Evolutionary conservation across 371 early-diverging fungal species (phyloP), one percentile per base, ranked within the genome.

Genomic region (Apophysomyces trapeziformis): DNA sequence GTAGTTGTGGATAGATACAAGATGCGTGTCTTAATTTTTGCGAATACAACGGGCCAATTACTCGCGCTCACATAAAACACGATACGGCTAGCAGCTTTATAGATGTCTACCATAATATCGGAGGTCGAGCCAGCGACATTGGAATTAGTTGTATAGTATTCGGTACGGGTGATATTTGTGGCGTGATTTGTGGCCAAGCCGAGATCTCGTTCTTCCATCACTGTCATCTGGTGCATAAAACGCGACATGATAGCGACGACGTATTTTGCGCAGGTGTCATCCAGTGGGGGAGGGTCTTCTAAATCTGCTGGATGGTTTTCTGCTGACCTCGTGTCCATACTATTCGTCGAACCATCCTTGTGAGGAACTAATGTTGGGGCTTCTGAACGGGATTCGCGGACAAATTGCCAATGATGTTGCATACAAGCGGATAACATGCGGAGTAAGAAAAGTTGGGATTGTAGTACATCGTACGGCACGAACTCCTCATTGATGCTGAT

Each of bases 41-140:
- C 70, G 69, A 90, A 92, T 18, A 94, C 86, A 11, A 89, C 80
- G 39, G 72, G 68, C 95, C 95, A 95, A 74, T 94, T 95, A 36
- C 90, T 87, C 9, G 92, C 92, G 61, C 91, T 89, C 38, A 93
- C 76, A 72, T 90, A 93, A 63, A 90, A 89, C 5, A 94, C 74
- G 36, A 95, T 86, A 21, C 90, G 75, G 58, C 92, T 91, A 1
- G 92, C 93, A 7, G 88, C 83, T 58, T 86, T 86, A 66, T 86
- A 87, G 38, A 89, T 85, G 64, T 88, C 89, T n/a, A 78, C 69
- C 11, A 85, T 83, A 36, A 87, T 76, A 61, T 88, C 85, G n/a
- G 77, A 71, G 37, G 75, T 73, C 21, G 68, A 72, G 44, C 69
- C 64, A 14, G 73, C 57, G 8, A 68, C 72, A 13, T 69, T 69